Percentiles rank a stretch among this genome's conserved stretches.
These are phyloP conservation scores for Atkinsonella texensis DNA, from an alignment of 2,329 filamentous ascomycete genomes.

Conservation along the genomic window DNA sequence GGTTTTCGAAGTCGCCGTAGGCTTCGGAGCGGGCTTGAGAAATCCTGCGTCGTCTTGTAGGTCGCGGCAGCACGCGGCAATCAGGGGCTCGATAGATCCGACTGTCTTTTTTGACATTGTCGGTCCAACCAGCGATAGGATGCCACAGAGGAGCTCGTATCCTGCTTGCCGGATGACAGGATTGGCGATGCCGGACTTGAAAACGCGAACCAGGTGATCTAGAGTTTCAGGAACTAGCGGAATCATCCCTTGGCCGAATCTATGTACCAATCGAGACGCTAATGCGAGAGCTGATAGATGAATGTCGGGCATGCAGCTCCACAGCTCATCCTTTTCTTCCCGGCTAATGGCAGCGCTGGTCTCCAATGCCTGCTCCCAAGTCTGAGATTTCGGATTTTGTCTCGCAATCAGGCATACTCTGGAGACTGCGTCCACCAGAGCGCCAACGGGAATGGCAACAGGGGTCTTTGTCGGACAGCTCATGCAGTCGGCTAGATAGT, in stretches of 20 bases:
- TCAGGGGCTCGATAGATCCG: conserved; percentile 46
- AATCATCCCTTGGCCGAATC: conserved; percentile 45
- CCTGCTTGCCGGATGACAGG: conserved; percentile 43
- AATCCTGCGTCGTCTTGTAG: conserved; percentile 45
- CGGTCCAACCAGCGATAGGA: conserved; percentile 52
- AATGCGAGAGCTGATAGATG: conserved; percentile 61
- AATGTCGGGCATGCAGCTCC: conserved; percentile 59
- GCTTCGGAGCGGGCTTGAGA: conserved; percentile 27
- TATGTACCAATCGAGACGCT: conserved; percentile 41
- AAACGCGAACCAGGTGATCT: conserved; percentile 61
- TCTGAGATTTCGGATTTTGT: conserved; percentile 34
- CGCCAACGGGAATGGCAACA: conserved; percentile 55
- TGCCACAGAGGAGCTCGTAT: conserved; percentile 45
- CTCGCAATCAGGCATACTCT: conserved; percentile 56
- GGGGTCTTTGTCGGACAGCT: conserved; percentile 49
- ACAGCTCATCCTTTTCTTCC: conserved; percentile 73
- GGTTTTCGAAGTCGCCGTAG: conserved; percentile 14
- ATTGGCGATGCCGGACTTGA: conserved; percentile 43
- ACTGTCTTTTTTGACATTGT: conserved; percentile 55
- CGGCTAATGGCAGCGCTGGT: conserved; percentile 61
- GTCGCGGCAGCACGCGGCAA: conserved; percentile 64
- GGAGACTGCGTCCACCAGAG: conserved; percentile 55
- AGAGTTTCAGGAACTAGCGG: conserved; percentile 52
- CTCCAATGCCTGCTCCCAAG: conserved; percentile 40
- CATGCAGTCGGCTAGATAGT: conserved; percentile 52